Base-by-base conservation (phyloP, 805 yeast species). In the Yamadazyma sp. region DNA sequence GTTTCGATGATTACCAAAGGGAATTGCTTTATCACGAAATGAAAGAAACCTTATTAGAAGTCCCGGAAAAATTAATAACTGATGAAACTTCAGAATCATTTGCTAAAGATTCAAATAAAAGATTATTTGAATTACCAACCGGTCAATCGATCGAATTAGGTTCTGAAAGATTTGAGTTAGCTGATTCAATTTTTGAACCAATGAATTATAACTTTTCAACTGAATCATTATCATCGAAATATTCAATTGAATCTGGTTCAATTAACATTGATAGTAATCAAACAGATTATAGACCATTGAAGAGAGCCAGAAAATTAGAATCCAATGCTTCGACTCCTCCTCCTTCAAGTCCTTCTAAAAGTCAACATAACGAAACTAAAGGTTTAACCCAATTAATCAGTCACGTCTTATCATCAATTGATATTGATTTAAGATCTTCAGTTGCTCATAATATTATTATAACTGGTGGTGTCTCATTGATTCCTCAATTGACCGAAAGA, bases 381-480 rank as follows among this genome's bases (percentile, higher is more conserved):
- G 85, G 86, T 3, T 47, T 87, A 11, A 74, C 84, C 2, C 80
- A 75, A 39, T 63, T 88, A 41, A 70, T 76, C 36, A 73, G 74
- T 29, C 78, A 70, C 45, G 75, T 76, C 18, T 65, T 71, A 39
- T 70, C 73, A 31, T 65, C 70, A 38, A 73, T 81, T 31, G 96
- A 89, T 58, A 84, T 87, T 18, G 95, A 85, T 63, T 66, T 85
- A 45, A 73, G 95, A 40, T 83, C 96, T 1, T 83, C 87, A 27
- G 68, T 87, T 15, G 96, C 96, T 0, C 91, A 87, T 59, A 88
- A 88, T 53, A 81, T 89, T 36, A 84, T 89, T 12, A 70, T 89
- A 17, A 86, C 95, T 0, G 97, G 97, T 15, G 85, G 95, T 3
- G 70, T 82, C 0, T 81, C 95, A 6, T 69, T 86, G 38, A 70